These are phyloP conservation scores for Xylaria sp. DNA, from an alignment of 2,329 filamentous ascomycete species.

Conservation along the genomic window DNA sequence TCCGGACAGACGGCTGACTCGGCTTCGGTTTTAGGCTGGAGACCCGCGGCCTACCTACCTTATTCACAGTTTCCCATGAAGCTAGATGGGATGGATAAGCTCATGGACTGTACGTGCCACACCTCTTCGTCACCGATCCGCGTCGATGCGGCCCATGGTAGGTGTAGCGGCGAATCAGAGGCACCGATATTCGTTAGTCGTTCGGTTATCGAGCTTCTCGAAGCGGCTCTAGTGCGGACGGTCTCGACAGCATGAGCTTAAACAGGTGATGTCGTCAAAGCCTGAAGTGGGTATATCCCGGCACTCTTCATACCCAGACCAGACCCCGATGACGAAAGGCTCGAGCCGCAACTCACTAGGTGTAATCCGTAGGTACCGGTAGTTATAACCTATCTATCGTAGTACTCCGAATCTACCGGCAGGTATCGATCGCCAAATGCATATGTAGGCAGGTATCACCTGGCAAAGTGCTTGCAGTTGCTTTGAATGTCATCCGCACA, in stretches of 20 bases:
- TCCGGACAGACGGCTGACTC: neutral
- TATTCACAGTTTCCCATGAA: neutral
- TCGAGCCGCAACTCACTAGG: neutral
- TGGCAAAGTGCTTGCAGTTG: no score
- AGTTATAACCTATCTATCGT: no score
- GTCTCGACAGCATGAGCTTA: neutral
- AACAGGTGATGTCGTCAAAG: neutral
- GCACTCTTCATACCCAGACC: neutral
- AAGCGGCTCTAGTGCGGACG: neutral
- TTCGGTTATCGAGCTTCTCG: neutral
- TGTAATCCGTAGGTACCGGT: no score
- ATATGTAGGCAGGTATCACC: no score
- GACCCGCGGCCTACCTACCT: neutral
- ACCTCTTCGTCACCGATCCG: neutral
- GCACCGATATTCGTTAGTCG: neutral
- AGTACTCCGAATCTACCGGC: no score
- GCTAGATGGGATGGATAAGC: neutral
- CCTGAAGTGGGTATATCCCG: neutral
- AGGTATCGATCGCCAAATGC: no score
- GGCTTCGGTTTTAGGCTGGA: neutral
- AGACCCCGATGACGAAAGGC: neutral
- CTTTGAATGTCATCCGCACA: no score
- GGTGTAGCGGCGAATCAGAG: neutral
- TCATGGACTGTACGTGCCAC: neutral
- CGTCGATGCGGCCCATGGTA: neutral